Base-by-base conservation (phyloP, 1,284 basidiomycete genomes). In the Leccinum pachyderme region DNA sequence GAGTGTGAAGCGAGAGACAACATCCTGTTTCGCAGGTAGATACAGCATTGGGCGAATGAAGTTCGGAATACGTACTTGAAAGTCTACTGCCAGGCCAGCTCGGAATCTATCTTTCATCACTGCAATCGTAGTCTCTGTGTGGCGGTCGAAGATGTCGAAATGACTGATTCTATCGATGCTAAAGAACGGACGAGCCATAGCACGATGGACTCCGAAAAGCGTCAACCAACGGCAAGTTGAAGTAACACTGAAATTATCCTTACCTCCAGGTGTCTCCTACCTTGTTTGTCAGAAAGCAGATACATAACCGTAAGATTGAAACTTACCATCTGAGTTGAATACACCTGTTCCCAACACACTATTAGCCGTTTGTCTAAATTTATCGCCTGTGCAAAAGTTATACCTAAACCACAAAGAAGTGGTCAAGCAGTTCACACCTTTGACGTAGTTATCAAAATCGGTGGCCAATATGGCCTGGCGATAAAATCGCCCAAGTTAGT, bases 141-240 rank as follows among this genome's bases (percentile, higher is more conserved):
- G 75, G 3, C 70, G 68, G 47, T 76, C 75, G 53, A 80, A 79
- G n/a, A 76, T 68, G 9, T 80, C 75, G 52, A 80, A 79, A 56
- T 81, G 72, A 31, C 69, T 72, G 45, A 81, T 77, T 35, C 72
- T 65, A 33, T 80, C 79, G 5, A 72, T 71, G 56, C 48, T 73
- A 62, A 79, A 79, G 61, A 75, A 79, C 1, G 77, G 78, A 3
- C 79, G 75, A 1, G 78, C 73, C 66, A 80, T 77, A 2, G 64
- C 61, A 27, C 79, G 74, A 58, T 81, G 80, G 55, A 75, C 69
- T 55, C 74, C 75, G 25, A 13, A n/a, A 50, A 3, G 22, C 3
- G 28, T 53, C 33, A 24, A 50, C 15, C 24, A 35, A 12, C 27
- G 39, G 6, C 5, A 35, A 2, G 3, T 7, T 8, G 25, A 41